Base-by-base conservation (phyloP, 1,284 basidiomycete genomes). In the Dichomitus squalens region DNA sequence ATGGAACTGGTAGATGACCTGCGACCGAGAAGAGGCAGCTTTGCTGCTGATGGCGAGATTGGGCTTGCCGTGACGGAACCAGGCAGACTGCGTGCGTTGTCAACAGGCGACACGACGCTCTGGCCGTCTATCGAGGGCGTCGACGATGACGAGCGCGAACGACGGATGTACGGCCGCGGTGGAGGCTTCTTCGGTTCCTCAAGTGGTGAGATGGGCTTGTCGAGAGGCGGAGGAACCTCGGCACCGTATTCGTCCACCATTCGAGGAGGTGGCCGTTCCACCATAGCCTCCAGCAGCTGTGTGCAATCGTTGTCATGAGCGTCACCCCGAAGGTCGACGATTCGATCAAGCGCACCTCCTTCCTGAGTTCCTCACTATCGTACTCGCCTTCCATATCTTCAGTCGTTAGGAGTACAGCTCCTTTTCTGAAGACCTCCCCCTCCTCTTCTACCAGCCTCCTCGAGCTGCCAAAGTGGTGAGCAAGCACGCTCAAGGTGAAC, bases 381-480 rank as follows among this genome's bases (percentile, higher is more conserved):
- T 88, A 91, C 71, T 88, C 90, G 23, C 85, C 86, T 71, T 92
- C 92, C 83, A 94, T 90, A 69, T 93, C 92, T 60, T 90, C 92
- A 4, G 88, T 87, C 0, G 90, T 88, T 9, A 96, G 78, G 11
- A 93, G 79, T 1, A 86, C 87, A 1, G 81, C 82, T 0, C 95
- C 94, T 70, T 95, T 95, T 49, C 95, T 79, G 76, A 98, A 98
- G 31, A 97, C 88, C 72, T 97, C 95, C 1, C 92, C 93, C 67
- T 94, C 93, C 67, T 95, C 93, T 63, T 87, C 90, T 0, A 95
- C 88, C 88, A 90, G 92, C 52, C 79, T 86, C 64, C 83, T 80
- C 38, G 88, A 91, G 52, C 89, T 90, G 35, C 8, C n/a, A 40
- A 14, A 3, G 11, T n/a, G 3, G 25, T 53, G 0, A 52, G 50